phyloP scores from a whole-genome alignment of 73 alveolate genomes.

The Symbiodinium pilosum region DNA sequence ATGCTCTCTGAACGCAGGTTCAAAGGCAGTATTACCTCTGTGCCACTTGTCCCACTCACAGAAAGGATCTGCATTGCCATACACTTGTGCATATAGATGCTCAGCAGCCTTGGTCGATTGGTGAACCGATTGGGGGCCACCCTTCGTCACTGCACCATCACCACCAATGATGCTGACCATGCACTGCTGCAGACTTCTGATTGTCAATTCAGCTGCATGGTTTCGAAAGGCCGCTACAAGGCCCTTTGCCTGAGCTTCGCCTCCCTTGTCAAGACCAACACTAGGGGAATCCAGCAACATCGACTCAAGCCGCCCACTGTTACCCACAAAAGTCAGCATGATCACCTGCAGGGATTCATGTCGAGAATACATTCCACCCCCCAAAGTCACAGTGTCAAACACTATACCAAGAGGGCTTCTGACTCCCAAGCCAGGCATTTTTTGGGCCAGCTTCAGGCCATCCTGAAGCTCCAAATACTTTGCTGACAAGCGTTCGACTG shows the following conservation, averaged over 20 bases:
- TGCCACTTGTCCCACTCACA: too few species aligned
- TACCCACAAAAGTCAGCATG: neutral
- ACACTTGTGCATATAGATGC: too few species aligned
- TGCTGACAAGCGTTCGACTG: neutral
- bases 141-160: slow-evolving; percentile 13
- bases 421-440: neutral
- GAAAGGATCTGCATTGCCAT: too few species aligned
- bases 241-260: neutral
- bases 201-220: neutral
- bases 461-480: neutral
- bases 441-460: neutral
- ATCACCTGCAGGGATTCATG: neutral
- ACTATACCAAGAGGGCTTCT: neutral
- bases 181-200: neutral
- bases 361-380: neutral
- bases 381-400: neutral
- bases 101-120: slow-evolving; percentile 7
- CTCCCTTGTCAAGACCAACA: neutral
- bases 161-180: neutral
- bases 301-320: neutral
- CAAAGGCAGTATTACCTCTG: too few species aligned
- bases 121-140: neutral
- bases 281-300: neutral
- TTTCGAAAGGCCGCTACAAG: neutral
- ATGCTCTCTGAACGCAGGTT: too few species aligned